Conservation (phyloP, 2,329 filamentous ascomycete genomes). For the Fusarium sp. region DNA sequence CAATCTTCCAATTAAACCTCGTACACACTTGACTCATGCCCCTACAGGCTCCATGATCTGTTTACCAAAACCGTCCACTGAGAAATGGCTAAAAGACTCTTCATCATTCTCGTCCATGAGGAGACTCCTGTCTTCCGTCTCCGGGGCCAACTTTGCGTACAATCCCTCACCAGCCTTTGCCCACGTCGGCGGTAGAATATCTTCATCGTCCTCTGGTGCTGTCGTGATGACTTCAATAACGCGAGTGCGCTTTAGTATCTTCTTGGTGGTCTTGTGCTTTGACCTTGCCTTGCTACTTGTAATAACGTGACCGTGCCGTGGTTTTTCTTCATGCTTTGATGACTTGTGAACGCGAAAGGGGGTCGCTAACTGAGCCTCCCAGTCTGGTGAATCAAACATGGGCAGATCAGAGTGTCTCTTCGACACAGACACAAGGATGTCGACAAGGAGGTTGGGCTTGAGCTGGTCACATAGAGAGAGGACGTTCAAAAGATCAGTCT, state of each 20-base stretch:
- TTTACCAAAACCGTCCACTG: constrained; percentile 53
- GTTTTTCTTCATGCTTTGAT: constrained; percentile 33
- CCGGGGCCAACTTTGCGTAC: constrained; percentile 53
- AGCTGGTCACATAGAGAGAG: constrained; percentile 56
- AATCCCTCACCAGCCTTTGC: constrained; percentile 54
- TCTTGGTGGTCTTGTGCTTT: constrained; percentile 49
- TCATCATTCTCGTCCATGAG: constrained; percentile 56
- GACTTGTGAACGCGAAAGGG: constrained; percentile 20
- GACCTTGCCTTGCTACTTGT: constrained; percentile 44
- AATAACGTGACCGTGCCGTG: constrained; percentile 48
- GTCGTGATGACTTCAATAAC: constrained; percentile 45
- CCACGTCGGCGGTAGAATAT: constrained; percentile 55
- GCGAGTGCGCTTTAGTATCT: constrained; percentile 48
- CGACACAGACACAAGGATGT: constrained; percentile 57
- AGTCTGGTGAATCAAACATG: constrained; percentile 57
- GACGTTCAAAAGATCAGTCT: constrained; percentile 54
- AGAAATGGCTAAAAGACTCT: constrained; percentile 58
- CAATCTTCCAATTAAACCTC: not conserved
- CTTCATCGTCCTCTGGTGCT: constrained; percentile 46
- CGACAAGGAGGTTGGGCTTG: constrained; percentile 54
- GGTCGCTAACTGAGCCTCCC: constrained; percentile 46
- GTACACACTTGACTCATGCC: constrained; percentile 29
- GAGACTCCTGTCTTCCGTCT: constrained; percentile 52
- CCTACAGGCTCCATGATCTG: constrained; percentile 50
- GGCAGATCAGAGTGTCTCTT: constrained; percentile 57